Conservation (phyloP, 352 stramenopile genomes). For the Globisporangium rhizosaccharum region DNA sequence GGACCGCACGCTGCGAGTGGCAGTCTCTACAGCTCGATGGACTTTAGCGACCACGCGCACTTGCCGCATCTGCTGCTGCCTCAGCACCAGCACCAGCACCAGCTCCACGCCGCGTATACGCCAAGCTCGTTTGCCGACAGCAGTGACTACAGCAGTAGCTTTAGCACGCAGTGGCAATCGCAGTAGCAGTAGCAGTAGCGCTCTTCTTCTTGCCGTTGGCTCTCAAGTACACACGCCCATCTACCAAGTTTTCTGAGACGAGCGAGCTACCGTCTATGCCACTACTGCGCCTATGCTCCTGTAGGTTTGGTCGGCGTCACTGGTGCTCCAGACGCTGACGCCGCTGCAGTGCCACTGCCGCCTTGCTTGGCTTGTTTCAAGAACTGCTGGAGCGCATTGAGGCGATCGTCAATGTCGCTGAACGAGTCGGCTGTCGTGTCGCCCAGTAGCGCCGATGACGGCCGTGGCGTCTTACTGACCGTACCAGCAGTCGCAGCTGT, state of each 20-base stretch:
- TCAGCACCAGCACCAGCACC: constrained; percentile 1
- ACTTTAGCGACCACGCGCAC: constrained; percentile 2
- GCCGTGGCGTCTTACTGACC: not conserved
- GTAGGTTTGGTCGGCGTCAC: too few relatives aligned
- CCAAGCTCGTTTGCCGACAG: constrained; percentile 1
- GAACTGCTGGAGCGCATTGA: constrained; percentile 79
- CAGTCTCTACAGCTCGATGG: constrained; percentile 3
- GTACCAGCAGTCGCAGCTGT: too few relatives aligned
- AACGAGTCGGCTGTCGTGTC: constrained; percentile 75
- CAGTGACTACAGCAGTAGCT: not conserved
- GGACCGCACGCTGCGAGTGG: not conserved
- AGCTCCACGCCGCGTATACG: constrained; percentile 4
- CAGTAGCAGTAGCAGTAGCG: constrained; percentile 9
- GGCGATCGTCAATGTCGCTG: constrained; percentile 80
- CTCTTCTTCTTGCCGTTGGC: not conserved
- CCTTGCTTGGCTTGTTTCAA: constrained; percentile 75
- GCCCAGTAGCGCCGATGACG: constrained; percentile 20
- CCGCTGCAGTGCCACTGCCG: not conserved
- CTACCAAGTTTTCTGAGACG: not conserved
- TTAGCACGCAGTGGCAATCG: not conserved
- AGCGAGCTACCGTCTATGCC: not conserved
- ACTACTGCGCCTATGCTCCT: not conserved
- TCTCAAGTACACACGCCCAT: too few relatives aligned
- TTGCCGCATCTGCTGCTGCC: too few relatives aligned
- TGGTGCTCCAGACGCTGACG: too few relatives aligned